Evolutionary conservation across 1,139 yeast genomes (phyloP), one percentile per base, ranked within the genome.

Genomic region (Casaregolazyma lundiana): DNA sequence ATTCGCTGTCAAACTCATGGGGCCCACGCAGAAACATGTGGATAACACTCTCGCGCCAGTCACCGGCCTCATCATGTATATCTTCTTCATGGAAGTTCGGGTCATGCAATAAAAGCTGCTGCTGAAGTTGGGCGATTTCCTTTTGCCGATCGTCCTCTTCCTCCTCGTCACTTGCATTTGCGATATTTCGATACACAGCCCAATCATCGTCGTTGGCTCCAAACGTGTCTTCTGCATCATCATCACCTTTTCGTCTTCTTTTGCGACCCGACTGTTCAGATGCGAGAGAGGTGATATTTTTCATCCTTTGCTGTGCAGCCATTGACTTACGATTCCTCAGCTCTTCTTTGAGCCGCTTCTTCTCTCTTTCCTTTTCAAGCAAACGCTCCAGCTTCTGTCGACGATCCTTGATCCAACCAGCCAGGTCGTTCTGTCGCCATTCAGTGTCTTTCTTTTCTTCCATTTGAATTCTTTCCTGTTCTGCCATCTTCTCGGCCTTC

Each of bases 151-250:
- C 95, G 50, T 81, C 78, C 45, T 83, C 81, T 55, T 81, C 90
- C 51, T 83, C 90, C 46, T 78, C 80, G 53, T 87, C 84, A 19
- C 81, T 81, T 11, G 76, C 82, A 52, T 79, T 81, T 17, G 89
- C 80, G 44, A 89, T 84, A 58, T 88, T 95, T 57, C 95, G 76
- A 63, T 92, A 92, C 18, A 89, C 81, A 36, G 85, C 78, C 97
- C 97, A 92, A 64, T 92, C 98, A 47, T 86, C 96, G 61, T 92
- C 98, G 59, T 89, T 84, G 3, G 97, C 92, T 50, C 97, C 97
- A 66, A 92, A 92, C 0, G 90, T 88, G 65, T 90, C 97, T 60
- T 83, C 89, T 9, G 95, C 95, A 62, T 88, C 96, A 59, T 86
- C 88, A 59, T 87, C 96, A 39, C 85, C 84, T 1, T 89, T 79